A percentile compares a stretch with the other conserved stretches of the same genome.
Evolutionary conservation across 2,329 filamentous ascomycete genomes (phyloP).

Genomic region (Coniella lustricola): DNA sequence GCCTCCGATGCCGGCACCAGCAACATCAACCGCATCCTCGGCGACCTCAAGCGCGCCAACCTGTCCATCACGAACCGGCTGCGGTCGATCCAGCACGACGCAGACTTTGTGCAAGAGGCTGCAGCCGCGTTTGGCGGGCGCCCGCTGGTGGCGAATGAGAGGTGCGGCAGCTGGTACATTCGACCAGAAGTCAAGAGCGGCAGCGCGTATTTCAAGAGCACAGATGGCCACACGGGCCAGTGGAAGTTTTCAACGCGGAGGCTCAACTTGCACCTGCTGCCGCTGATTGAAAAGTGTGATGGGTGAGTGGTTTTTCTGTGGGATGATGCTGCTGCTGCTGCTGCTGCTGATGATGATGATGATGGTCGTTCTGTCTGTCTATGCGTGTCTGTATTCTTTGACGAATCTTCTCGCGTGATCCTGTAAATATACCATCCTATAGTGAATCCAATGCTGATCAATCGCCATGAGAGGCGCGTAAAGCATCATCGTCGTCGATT

Average conservation of each 20-base stretch:
- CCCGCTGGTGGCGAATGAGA: slow-evolving; percentile 83
- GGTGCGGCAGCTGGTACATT: slow-evolving; percentile 96
- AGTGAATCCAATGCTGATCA: not conserved
- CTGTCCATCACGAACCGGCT: slow-evolving; percentile 78
- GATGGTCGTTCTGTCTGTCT: too few species aligned
- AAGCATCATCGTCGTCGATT: slow-evolving; percentile 81
- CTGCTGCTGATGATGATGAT: not conserved
- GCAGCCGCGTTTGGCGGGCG: slow-evolving; percentile 37
- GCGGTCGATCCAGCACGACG: slow-evolving; percentile 68
- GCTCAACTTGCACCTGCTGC: slow-evolving; percentile 75
- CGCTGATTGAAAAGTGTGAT: slow-evolving; percentile 56
- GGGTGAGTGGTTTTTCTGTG: slow-evolving; percentile 45
- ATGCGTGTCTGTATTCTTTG: too few species aligned
- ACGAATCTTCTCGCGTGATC: too few species aligned
- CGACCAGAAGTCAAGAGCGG: slow-evolving; percentile 54
- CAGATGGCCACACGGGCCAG: slow-evolving; percentile 83
- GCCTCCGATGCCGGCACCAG: slow-evolving; percentile 39
- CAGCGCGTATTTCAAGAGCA: slow-evolving; percentile 95
- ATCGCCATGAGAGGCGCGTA: not conserved
- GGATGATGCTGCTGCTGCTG: not conserved
- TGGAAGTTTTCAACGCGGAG: slow-evolving; percentile 85
- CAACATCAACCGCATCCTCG: slow-evolving; percentile 63
- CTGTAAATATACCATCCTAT: too few species aligned
- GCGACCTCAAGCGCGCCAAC: slow-evolving; percentile 67
- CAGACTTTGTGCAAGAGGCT: slow-evolving; percentile 62